phyloP scores from a whole-genome alignment of 2,329 filamentous ascomycete genomes.

The Mariannaea sp. region DNA sequence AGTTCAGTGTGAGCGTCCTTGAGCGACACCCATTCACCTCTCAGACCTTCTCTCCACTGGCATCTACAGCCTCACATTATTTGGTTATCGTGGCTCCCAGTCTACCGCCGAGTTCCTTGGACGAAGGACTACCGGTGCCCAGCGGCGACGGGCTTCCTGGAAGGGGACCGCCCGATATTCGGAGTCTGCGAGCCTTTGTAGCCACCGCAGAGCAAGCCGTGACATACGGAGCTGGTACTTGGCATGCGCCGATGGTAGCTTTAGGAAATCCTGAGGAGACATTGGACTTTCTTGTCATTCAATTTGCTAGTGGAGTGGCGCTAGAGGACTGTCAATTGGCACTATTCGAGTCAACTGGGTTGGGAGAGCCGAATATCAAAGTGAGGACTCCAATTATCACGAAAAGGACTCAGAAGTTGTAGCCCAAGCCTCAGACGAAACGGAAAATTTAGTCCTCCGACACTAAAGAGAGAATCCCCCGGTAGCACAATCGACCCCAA shows the following conservation, averaged over 20 bases:
- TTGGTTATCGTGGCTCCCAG: conserved; percentile 90
- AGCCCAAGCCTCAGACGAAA: neutral
- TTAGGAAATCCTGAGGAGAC: conserved; percentile 63
- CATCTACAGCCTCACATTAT: conserved; percentile 60
- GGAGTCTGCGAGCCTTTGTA: conserved; percentile 74
- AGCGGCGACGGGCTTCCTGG: conserved; percentile 54
- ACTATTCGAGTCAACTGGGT: conserved; percentile 41
- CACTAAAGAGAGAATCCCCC: neutral
- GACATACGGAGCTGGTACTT: conserved; percentile 89
- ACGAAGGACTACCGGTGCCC: conserved; percentile 38
- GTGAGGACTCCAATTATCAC: conserved; percentile 40
- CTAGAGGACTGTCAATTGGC: conserved; percentile 90
- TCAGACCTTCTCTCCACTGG: conserved; percentile 88
- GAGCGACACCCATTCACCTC: conserved; percentile 94
- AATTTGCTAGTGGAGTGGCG: conserved; percentile 82
- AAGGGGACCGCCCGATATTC: conserved; percentile 73
- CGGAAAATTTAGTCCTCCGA: neutral
- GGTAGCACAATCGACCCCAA: no score
- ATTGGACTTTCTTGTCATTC: conserved; percentile 86
- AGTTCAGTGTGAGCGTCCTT: conserved; percentile 70
- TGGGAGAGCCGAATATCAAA: conserved; percentile 49
- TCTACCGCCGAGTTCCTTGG: conserved; percentile 50
- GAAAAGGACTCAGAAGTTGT: conserved; percentile 23
- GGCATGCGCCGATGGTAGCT: conserved; percentile 96
- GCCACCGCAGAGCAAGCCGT: conserved; percentile 81